Base-by-base conservation (phyloP, 345 rosid genomes). In the Carallia brachiata region DNA sequence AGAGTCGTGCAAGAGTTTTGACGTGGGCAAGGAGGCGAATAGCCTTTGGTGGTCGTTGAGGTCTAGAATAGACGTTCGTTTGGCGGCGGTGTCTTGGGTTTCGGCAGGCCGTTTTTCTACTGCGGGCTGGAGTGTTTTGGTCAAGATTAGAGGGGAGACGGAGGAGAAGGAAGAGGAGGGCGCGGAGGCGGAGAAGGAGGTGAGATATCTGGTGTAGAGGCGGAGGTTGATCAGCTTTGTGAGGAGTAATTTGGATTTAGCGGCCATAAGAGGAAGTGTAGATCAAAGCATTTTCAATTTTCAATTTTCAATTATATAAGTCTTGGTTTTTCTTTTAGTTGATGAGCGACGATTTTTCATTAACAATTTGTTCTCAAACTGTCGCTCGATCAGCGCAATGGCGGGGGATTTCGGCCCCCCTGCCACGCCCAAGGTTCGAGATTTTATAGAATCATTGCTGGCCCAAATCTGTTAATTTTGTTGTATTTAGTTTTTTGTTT, bases 1-100 rank as follows among this genome's bases (percentile, higher is more conserved):
- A 17, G 82, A 75, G 3, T 95, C 79, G 8, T 86, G 93, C 23
- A 89, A 6, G 27, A 91, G 87, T 69, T 83, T 87, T 23, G 72
- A 4, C 4, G 88, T 74, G 0, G 94, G 69, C 0, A 89, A 10
- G 16, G 77, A 61, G 15, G 82, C 30, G 72, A 89, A 94, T 2
- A 91, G 90, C 66, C 81, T 81, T 39, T 78, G 76, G 52, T 81
- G 87, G 40, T 90, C 87, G 19, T 72, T 32, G 7, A 91, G 76
- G 74, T 94, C 85, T 36, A 93, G 76, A 3, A 50, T 54, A 5
- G 60, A 13, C 9, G 75, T 47, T 12, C 64, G 66, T 31, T 1
- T 63, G 1, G 1, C 8, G 52, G 6, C 23, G 6, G 40, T 39
- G 44, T 39, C 44, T 39, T 39, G 44, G 44, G 12, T 2, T 39